Base-by-base conservation (phyloP, 2,329 filamentous ascomycete species). In the Aspergillus sp. region DNA sequence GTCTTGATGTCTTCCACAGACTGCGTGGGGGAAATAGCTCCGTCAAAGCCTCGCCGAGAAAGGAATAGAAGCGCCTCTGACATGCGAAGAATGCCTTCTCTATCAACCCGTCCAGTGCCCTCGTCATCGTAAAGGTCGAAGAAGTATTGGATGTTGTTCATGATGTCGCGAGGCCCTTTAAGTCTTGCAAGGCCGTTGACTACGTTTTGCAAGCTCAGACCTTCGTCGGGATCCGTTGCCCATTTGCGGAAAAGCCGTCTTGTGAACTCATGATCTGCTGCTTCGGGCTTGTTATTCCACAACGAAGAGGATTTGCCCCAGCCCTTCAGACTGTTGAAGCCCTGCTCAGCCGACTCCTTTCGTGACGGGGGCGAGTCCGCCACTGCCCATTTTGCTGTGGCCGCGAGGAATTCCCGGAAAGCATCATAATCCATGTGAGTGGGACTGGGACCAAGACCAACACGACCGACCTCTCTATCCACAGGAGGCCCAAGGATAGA, bases 101-200 rank as follows among this genome's bases (percentile, higher is more conserved):
- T 87, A 71, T 98, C 95, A 5, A 99, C 93, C 68, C 87, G 92
- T 25, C 95, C 95, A 72, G 97, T 92, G 1, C 88, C 86, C 69
- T 94, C 90, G 66, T 99, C 94, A 72, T 99, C 95, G 74, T 98
- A 97, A 0, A 99, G 85, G 70, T 97, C 91, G 69, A 99, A 99
- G 76, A 99, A 98, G 78, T 98, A 98, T 62, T 89, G 95, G 71
- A 99, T 98, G 60, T 91, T 95, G 30, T 91, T 91, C 94, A 99
- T 97, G 66, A 99, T 97, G 76, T 99, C 95, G 50, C 89, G 89
- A 58, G 90, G 92, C 8, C 95, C 94, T 75, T 97, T 98, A 71
- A 99, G 91, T 13, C 91, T 87, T 2, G 94, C 93, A 49, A 99
- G 82, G 0, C 95, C 95, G 17, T 89, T 90, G 5, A 98, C 95